These are phyloP conservation scores for Aspergillus persii DNA, from an alignment of 2,329 filamentous ascomycete genomes.

Conservation along the genomic window DNA sequence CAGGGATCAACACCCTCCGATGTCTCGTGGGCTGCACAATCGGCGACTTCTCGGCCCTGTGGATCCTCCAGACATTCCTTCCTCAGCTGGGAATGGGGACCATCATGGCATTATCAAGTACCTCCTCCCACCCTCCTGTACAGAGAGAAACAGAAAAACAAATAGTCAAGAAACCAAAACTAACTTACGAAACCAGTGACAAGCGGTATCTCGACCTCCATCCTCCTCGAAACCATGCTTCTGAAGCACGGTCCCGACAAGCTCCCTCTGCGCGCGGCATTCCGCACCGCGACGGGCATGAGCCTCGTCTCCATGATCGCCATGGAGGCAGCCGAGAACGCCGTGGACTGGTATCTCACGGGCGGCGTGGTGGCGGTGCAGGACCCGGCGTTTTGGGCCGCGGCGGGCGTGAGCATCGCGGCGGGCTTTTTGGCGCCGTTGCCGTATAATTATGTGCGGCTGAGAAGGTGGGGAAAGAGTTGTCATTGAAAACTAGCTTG, in stretches of 20 bases:
- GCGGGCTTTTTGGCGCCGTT: conserved; percentile 46
- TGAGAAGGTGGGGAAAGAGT: conserved; percentile 49
- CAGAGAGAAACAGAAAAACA: too few species aligned
- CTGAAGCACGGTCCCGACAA: conserved; percentile 50
- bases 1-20: conserved; percentile 54
- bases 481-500: conserved; percentile 15
- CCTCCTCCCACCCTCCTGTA: background rate
- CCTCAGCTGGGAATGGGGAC: conserved; percentile 47
- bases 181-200: conserved; percentile 42
- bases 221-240: conserved; percentile 53
- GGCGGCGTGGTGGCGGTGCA: conserved; percentile 50
- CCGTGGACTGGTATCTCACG: conserved; percentile 56
- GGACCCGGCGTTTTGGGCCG: conserved; percentile 52
- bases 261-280: conserved; percentile 48
- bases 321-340: conserved; percentile 57
- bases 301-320: conserved; percentile 59
- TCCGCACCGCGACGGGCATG: conserved; percentile 57
- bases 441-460: conserved; percentile 53
- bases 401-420: conserved; percentile 38
- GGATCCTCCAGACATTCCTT: conserved; percentile 52
- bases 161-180: background rate
- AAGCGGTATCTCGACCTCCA: conserved; percentile 51
- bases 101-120: conserved; percentile 56
- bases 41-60: conserved; percentile 58
- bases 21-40: conserved; percentile 56